Base-by-base conservation (phyloP, 768 basidiomycete genomes). In the Lyophyllum decastes region DNA sequence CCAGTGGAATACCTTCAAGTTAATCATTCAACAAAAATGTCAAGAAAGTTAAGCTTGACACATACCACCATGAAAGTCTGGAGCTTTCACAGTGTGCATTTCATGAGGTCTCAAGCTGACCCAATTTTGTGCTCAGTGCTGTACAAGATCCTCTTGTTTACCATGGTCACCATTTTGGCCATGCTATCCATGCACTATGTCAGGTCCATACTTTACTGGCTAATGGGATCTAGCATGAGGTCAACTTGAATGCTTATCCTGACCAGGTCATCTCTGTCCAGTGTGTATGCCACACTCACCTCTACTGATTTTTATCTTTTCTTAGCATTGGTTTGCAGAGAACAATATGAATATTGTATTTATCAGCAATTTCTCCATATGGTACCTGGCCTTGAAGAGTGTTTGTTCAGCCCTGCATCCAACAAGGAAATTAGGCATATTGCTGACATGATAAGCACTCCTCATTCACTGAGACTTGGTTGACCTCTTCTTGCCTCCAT, bases 121-220 rank as follows among this genome's bases (percentile, higher is more conserved):
- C 9, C 3, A 16, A 38, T 16, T 9, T n/a, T n/a, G n/a, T 3
- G 9, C 35, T 16, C 14, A 38, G 35, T 38, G 14, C 14, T 14
- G 7, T 38, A 16, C 7, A 8, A 38, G 60, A 63, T 44, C 58
- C 59, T 14, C 49, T 69, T n/a, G 61, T 69, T 19, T 61, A 66
- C 30, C 61, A 68, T 43, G 60, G 68, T 6, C 46, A 47, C 14
- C 68, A 71, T 33, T n/a, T n/a, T n/a, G n/a, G n/a, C n/a, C n/a
- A n/a, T n/a, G n/a, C n/a, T n/a, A n/a, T n/a, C n/a, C n/a, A n/a
- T n/a, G n/a, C n/a, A n/a, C n/a, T n/a, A n/a, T n/a, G n/a, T n/a
- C 27, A 38, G 54, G n/a, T 69, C 12, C 64, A 63, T 11, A 33
- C 52, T 1, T 50, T 69, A 12, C 17, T 70, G 8, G 61, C 49